Base-by-base conservation (phyloP, 148 eudicot species). In the Pharnaceum exiguum region DNA sequence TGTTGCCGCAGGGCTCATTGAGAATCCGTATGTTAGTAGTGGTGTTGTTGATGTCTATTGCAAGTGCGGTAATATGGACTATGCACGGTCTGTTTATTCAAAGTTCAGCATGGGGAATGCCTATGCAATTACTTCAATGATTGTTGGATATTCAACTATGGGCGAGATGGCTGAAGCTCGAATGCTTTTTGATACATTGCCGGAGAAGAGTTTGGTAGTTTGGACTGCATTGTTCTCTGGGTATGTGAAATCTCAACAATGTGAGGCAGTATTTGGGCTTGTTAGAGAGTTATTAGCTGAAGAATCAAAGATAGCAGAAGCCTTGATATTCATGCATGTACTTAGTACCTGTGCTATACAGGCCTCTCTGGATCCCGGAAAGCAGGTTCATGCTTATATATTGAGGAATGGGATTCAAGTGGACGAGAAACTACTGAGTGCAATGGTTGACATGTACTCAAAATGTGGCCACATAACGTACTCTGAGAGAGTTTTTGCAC, bases 141-240 rank as follows among this genome's bases (percentile, higher is more conserved):
- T 87, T 55, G 87, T 85, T 51, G 96, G 90, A 18, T 82, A 87
- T 75, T 80, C 96, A 49, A 67, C 69, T 45, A 48, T 50, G 12
- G 91, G 89, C 5, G 65, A 82, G 37, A 86, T 90, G 97, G 67
- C 51, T 63, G 80, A 82, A 76, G 95, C 93, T 11, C 72, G 77
- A 52, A 70, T 66, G 70, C 83, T 78, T 69, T 90, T 90, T 49
- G 87, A 82, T 66, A 74, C 83, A 3, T 68, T 79, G 50, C 46
- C 60, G n/a, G 85, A 78, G 43, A 87, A 76, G 66, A 87, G 67
- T 67, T 62, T 75, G 37, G 83, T 82, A 35, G 77, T 77, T 37
- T 84, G 89, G 91, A 78, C 93, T 0, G 84, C 93, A 16, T 69
- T 90, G 79, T 78, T 87, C 32, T 80, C 89, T 52, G 97, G 97